These are phyloP conservation scores for Eucalyptus fibrosa DNA, from an alignment of 345 rosid species.

Conservation along the genomic window DNA sequence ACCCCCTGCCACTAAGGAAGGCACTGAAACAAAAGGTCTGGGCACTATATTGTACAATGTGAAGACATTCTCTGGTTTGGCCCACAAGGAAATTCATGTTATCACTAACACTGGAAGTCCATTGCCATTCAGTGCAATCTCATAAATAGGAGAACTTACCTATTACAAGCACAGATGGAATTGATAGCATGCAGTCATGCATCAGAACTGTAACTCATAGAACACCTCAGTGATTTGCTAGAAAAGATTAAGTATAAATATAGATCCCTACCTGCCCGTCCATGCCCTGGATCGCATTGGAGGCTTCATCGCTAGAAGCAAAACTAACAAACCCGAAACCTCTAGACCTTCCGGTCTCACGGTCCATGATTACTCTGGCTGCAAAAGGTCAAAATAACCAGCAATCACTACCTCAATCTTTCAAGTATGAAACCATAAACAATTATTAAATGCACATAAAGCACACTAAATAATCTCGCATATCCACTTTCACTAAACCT, in stretches of 20 bases:
- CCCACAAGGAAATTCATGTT: not conserved
- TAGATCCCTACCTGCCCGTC: conserved; percentile 61
- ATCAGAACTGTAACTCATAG: not conserved
- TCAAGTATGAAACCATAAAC: not conserved
- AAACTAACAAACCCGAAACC: conserved; percentile 81
- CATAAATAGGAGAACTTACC: not conserved
- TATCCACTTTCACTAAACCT: not conserved
- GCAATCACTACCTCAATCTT: not conserved
- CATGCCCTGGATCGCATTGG: conserved; percentile 72
- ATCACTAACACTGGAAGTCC: not conserved
- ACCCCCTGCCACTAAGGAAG: not conserved
- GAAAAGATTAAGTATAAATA: not conserved
- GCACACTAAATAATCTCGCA: not conserved
- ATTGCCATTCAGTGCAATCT: not conserved
- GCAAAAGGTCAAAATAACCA: not conserved
- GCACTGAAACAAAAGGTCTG: not conserved
- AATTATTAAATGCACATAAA: not conserved
- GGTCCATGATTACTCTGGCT: conserved; percentile 78
- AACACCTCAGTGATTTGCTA: not conserved
- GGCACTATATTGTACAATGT: not conserved
- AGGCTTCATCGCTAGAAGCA: conserved; percentile 50
- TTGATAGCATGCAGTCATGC: not conserved
- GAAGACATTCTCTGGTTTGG: not conserved
- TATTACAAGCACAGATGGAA: not conserved
- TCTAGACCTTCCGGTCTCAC: conserved; percentile 84